Evolutionary conservation across 2,329 filamentous ascomycete genomes (phyloP).

Genomic region (Xylariaceae sp.): DNA sequence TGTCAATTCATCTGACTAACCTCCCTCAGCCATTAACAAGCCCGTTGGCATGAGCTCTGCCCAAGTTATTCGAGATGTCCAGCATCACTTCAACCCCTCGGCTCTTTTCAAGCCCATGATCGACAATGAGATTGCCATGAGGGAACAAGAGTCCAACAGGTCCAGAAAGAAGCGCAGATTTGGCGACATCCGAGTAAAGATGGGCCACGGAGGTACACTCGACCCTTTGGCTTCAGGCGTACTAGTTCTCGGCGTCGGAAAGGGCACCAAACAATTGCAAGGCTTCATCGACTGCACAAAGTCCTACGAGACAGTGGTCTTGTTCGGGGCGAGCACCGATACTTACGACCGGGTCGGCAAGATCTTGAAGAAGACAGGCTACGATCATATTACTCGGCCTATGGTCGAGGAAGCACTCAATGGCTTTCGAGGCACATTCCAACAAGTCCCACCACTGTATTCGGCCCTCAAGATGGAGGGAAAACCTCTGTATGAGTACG

Average conservation of each 20-base stretch:
- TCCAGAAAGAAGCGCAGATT: slow-evolving; percentile 59
- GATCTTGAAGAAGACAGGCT: slow-evolving; percentile 70
- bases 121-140: slow-evolving; percentile 55
- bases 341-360: slow-evolving; percentile 87
- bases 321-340: slow-evolving; percentile 92
- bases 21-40: slow-evolving; percentile 67
- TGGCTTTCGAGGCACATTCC: slow-evolving; percentile 75
- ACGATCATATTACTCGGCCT: slow-evolving; percentile 77
- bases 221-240: slow-evolving; percentile 94
- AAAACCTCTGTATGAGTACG: slow-evolving; percentile 94
- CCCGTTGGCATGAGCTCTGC: slow-evolving; percentile 83
- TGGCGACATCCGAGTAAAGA: slow-evolving; percentile 72
- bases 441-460: slow-evolving; percentile 89
- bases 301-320: slow-evolving; percentile 81
- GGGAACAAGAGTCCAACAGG: slow-evolving; percentile 54
- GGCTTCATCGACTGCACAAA: slow-evolving; percentile 87
- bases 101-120: slow-evolving; percentile 76
- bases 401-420: slow-evolving; percentile 74
- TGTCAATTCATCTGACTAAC: slow-evolving; percentile 7
- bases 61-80: slow-evolving; percentile 84
- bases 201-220: slow-evolving; percentile 93
- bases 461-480: slow-evolving; percentile 91
- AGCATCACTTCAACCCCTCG: slow-evolving; percentile 80
- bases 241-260: slow-evolving; percentile 82
- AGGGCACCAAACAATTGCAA: slow-evolving; percentile 78